Evolutionary conservation across 75 land plant species (phyloP).

Genomic region (Adiantum capillusveneris): DNA sequence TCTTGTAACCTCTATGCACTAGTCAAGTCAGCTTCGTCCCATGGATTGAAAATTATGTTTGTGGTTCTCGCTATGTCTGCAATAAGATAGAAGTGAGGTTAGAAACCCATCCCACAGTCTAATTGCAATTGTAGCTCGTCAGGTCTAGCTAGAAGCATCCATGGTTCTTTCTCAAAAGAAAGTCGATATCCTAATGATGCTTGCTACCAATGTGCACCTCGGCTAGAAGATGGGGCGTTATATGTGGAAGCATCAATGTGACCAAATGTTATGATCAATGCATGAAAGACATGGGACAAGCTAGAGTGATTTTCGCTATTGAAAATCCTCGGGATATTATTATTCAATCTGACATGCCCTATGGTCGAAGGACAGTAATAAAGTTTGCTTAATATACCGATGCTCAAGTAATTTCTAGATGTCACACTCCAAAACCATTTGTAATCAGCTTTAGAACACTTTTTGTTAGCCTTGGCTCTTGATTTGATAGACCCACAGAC

Average conservation of each 20-base stretch:
- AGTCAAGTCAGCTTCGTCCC: no score
- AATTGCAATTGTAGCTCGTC: not conserved
- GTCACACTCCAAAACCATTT: slow-evolving; percentile 82
- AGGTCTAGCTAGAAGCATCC: no score
- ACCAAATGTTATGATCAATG: slow-evolving; percentile 71
- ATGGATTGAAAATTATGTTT: no score
- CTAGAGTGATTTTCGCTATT: slow-evolving; percentile 75
- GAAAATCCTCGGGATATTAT: slow-evolving; percentile 90
- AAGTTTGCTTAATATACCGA: slow-evolving; percentile 89
- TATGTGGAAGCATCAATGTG: slow-evolving; percentile 56
- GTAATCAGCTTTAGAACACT: slow-evolving; percentile 77
- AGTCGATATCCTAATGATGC: slow-evolving; percentile 73
- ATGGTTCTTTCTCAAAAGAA: slow-evolving; percentile 36
- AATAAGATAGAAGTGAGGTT: no score
- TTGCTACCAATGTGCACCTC: slow-evolving; percentile 65
- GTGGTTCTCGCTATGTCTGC: no score
- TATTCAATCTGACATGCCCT: slow-evolving; percentile 88
- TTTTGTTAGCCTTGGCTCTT: slow-evolving; percentile 83
- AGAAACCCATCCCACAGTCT: no score
- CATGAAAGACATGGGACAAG: slow-evolving; percentile 84
- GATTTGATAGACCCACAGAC: slow-evolving; percentile 83
- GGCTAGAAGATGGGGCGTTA: slow-evolving; percentile 80
- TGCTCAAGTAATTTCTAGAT: slow-evolving; percentile 71
- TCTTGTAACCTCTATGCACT: no score
- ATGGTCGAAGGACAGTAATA: slow-evolving; percentile 75